A percentile compares a stretch with the other conserved stretches of the same genome.
phyloP scores from a whole-genome alignment of 1,284 basidiomycete species.

The Cutaneotrichosporon arboriforme region DNA sequence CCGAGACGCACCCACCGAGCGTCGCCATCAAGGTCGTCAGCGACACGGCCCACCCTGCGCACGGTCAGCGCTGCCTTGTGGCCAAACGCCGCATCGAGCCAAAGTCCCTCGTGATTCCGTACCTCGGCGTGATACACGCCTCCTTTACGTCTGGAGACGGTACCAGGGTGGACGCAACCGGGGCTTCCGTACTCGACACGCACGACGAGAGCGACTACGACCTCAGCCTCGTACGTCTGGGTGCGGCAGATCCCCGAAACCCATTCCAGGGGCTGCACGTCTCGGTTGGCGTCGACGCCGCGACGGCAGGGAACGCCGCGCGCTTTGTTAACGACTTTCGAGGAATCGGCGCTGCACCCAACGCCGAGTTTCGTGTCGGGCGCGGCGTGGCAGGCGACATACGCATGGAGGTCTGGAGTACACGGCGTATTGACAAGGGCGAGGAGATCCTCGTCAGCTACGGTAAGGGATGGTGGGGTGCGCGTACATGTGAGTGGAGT shows the following conservation, averaged over 20 bases:
- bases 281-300: conserved; percentile 61
- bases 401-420: conserved; percentile 69
- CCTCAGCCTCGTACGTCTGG: conserved; percentile 62
- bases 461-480: conserved; percentile 85
- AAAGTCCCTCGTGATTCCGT: conserved; percentile 67
- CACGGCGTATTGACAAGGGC: conserved; percentile 63
- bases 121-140: conserved; percentile 65
- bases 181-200: conserved; percentile 8
- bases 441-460: conserved; percentile 85
- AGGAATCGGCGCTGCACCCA: conserved; percentile 61
- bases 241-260: conserved; percentile 26
- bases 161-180: neutral
- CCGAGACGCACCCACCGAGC: neutral
- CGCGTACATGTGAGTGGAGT: conserved; percentile 15
- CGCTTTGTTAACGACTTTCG: conserved; percentile 85
- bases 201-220: conserved; percentile 63
- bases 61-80: conserved; percentile 76
- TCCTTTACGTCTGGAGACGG: conserved; percentile 48
- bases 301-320: conserved; percentile 70
- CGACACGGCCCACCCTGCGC: conserved; percentile 60
- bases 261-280: conserved; percentile 26
- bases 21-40: conserved; percentile 41
- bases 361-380: conserved; percentile 64
- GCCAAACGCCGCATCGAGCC: conserved; percentile 63
- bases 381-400: conserved; percentile 59